These are phyloP conservation scores for Botrytis sinoallii DNA, from an alignment of 2,329 filamentous ascomycete species.

Conservation along the genomic window DNA sequence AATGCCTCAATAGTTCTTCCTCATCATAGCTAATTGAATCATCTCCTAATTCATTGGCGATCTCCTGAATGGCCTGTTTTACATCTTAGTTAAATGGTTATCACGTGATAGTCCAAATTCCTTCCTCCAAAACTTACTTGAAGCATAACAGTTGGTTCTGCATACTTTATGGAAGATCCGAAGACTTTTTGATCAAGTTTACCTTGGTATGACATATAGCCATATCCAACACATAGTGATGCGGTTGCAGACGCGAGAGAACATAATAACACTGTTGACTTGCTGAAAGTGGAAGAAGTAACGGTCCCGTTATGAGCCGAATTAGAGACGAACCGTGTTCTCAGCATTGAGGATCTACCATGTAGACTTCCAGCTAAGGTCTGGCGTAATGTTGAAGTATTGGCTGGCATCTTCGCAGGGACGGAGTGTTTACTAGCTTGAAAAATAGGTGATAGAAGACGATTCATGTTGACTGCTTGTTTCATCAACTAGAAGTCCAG, in stretches of 20 bases:
- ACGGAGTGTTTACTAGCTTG: not conserved
- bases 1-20: constrained; percentile 57
- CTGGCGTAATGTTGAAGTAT: not conserved
- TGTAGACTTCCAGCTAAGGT: not conserved
- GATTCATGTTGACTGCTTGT: not conserved
- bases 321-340: not conserved
- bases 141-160: constrained; percentile 17
- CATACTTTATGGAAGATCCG: constrained; percentile 14
- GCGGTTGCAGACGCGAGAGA: constrained; percentile 13
- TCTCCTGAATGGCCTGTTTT: constrained; percentile 14
- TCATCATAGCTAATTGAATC: constrained; percentile 33
- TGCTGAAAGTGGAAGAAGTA: constrained; percentile 11
- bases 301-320: not conserved
- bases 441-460: not conserved
- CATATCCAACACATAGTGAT: constrained; percentile 10
- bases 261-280: constrained; percentile 9
- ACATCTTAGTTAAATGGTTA: not conserved
- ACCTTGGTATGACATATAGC: not conserved
- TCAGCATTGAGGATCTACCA: not conserved
- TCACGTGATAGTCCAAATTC: not conserved
- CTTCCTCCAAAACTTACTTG: not conserved
- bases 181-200: not conserved
- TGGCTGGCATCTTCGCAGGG: not conserved
- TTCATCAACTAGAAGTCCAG: not conserved
- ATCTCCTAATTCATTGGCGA: not conserved